Conservation (phyloP, 2,329 filamentous ascomycete species). For the Alternaria triticina region DNA sequence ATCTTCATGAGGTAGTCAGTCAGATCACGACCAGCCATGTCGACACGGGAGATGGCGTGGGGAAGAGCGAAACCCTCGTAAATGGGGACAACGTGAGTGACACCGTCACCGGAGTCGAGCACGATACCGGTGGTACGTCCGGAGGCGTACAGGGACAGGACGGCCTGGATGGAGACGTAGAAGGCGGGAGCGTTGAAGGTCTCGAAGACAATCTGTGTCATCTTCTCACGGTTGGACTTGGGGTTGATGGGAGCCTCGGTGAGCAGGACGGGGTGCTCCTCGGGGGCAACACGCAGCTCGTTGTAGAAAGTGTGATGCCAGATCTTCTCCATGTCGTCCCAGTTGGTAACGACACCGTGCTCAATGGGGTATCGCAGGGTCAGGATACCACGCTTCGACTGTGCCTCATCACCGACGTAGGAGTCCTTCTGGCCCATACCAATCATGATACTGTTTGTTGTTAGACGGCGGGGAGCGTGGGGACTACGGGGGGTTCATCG, state of each 20-base stretch:
- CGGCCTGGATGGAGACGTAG: constrained; percentile 99
- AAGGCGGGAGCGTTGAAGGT: constrained; percentile 99
- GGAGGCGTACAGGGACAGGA: constrained; percentile 98
- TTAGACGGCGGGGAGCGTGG: constrained; percentile 46
- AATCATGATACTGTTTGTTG: constrained; percentile 90
- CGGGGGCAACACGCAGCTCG: constrained; percentile 98
- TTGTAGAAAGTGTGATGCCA: constrained; percentile 99
- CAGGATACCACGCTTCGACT: constrained; percentile 99
- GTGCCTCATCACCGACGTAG: constrained; percentile 99
- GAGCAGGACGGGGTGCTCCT: constrained; percentile 99
- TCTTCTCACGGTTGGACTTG: constrained; percentile 99
- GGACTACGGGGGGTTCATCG: constrained; percentile 52
- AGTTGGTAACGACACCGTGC: constrained; percentile 99
- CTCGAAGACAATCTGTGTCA: constrained; percentile 99
- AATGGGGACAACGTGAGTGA: constrained; percentile 99
- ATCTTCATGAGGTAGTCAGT: constrained; percentile 99
- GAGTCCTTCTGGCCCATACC: constrained; percentile 99
- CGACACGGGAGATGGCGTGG: constrained; percentile 99
- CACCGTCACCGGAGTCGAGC: constrained; percentile 99
- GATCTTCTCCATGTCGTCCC: constrained; percentile 99
- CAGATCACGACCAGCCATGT: constrained; percentile 99
- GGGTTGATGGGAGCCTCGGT: constrained; percentile 99
- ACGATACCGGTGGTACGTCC: constrained; percentile 99
- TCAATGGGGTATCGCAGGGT: constrained; percentile 99
- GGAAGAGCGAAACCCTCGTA: constrained; percentile 99